Conservation (phyloP, 257 asterid genomes). For the Solanum gracilifrons region DNA sequence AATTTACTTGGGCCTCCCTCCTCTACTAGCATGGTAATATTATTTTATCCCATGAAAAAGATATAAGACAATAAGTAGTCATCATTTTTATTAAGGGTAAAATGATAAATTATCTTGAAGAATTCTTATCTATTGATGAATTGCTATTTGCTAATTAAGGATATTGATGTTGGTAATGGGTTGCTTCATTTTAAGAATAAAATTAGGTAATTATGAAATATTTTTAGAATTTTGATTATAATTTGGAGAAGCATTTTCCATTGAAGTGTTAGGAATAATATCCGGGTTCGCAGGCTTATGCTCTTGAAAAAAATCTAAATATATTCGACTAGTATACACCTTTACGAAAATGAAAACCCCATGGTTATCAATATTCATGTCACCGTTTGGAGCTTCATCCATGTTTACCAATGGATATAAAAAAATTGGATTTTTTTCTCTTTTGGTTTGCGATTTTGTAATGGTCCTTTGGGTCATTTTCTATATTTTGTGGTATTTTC, state of each 20-base stretch:
- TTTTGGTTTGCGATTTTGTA: not conserved
- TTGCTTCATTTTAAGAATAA: not conserved
- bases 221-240: not conserved
- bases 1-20: not conserved
- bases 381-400: not conserved
- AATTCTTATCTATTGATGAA: not conserved
- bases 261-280: not conserved
- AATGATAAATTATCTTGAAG: not conserved
- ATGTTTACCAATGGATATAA: not conserved
- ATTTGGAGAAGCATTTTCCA: not conserved
- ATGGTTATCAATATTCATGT: not conserved
- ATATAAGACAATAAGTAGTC: not conserved
- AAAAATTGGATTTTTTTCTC: too few species aligned
- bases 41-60: not conserved
- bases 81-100: not conserved
- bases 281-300: not conserved
- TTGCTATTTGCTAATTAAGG: not conserved
- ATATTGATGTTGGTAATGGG: not conserved
- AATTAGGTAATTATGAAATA: not conserved
- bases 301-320: not conserved
- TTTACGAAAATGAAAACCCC: not conserved
- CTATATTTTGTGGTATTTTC: too few species aligned
- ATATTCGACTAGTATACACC: not conserved
- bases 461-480: too few species aligned
- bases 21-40: not conserved